Evolutionary conservation across 2,329 filamentous ascomycete species (phyloP).

Genomic region (Calonectria pteridis): DNA sequence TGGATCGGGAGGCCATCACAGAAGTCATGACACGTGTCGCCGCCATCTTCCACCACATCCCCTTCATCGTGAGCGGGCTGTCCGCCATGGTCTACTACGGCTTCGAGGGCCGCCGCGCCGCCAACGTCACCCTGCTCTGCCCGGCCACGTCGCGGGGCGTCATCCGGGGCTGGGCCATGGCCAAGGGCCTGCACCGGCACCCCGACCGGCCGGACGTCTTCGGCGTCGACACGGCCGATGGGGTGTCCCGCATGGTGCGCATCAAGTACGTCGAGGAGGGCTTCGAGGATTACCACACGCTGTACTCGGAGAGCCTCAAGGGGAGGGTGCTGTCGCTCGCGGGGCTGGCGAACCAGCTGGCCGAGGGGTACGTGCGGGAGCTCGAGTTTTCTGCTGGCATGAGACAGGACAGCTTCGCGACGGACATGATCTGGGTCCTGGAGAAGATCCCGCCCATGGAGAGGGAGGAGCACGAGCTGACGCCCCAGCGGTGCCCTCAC

Average conservation of each 20-base stretch:
- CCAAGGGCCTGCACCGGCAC: conserved; percentile 48
- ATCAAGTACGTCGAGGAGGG: conserved; percentile 51
- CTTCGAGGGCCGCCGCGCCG: conserved; percentile 45
- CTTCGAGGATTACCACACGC: conserved; percentile 47
- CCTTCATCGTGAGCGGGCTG: conserved; percentile 61
- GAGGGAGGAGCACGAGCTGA: conserved; percentile 35
- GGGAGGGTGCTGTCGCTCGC: conserved; percentile 51
- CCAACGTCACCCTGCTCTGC: conserved; percentile 57
- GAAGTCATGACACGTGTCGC: conserved; percentile 57
- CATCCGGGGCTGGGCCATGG: conserved; percentile 56
- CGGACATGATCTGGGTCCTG: conserved; percentile 53
- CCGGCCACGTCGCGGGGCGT: conserved; percentile 51
- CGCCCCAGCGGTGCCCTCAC: conserved; percentile 33
- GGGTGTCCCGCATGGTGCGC: conserved; percentile 48
- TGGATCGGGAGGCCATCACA: conserved; percentile 47
- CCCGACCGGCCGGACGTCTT: conserved; percentile 48
- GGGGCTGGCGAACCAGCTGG: conserved; percentile 51
- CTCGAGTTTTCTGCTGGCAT: conserved; percentile 29
- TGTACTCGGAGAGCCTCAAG: conserved; percentile 32
- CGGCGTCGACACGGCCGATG: conserved; percentile 50
- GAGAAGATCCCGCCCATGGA: conserved; percentile 42
- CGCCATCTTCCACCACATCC: conserved; percentile 55
- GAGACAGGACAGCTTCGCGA: conserved; percentile 40
- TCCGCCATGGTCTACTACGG: conserved; percentile 61
- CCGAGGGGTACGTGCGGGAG: conserved; percentile 48